Evolutionary conservation across 495 filamentous ascomycete genomes (phyloP).

Genomic region (Penicillium fimorum): DNA sequence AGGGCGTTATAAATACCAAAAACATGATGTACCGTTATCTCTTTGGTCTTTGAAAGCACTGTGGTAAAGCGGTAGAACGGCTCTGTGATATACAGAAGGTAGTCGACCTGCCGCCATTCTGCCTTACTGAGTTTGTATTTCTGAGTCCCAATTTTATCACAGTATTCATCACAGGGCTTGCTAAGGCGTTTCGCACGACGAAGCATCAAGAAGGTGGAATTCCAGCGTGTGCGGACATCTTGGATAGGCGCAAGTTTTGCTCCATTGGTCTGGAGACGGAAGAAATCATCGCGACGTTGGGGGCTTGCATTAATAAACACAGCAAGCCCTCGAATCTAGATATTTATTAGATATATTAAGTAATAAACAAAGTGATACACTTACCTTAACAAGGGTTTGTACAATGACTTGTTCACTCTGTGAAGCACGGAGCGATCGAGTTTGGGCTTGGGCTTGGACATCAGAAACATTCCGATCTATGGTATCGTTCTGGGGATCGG

Average conservation of each 20-base stretch:
- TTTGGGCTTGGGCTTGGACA: too few species aligned
- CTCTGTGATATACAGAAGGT: constrained; percentile 16
- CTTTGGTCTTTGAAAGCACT: constrained; percentile 14
- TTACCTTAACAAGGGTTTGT: constrained; percentile 17
- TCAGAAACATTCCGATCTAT: too few species aligned
- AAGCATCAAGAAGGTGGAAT: constrained; percentile 1
- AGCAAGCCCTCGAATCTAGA: constrained; percentile 3
- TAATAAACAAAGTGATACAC: not conserved
- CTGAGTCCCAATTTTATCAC: too few species aligned
- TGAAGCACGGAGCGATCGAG: not conserved
- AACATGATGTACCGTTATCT: constrained; percentile 19
- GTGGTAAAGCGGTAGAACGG: constrained; percentile 18
- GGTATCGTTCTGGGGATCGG: not conserved
- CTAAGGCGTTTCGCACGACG: too few species aligned
- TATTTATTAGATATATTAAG: not conserved
- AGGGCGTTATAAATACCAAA: constrained; percentile 23
- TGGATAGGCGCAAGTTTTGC: constrained; percentile 22
- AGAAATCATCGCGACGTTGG: constrained; percentile 13
- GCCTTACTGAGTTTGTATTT: too few species aligned
- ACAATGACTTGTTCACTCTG: constrained; percentile 10
- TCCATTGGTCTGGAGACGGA: constrained; percentile 9
- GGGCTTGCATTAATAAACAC: constrained; percentile 20
- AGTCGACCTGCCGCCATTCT: constrained; percentile 24
- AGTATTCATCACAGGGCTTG: too few species aligned
- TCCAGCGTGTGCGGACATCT: constrained; percentile 19